A percentile compares a stretch with the other conserved stretches of the same genome.
Evolutionary conservation across 2,329 filamentous ascomycete genomes (phyloP).

Genomic region (Alternaria infectoria): DNA sequence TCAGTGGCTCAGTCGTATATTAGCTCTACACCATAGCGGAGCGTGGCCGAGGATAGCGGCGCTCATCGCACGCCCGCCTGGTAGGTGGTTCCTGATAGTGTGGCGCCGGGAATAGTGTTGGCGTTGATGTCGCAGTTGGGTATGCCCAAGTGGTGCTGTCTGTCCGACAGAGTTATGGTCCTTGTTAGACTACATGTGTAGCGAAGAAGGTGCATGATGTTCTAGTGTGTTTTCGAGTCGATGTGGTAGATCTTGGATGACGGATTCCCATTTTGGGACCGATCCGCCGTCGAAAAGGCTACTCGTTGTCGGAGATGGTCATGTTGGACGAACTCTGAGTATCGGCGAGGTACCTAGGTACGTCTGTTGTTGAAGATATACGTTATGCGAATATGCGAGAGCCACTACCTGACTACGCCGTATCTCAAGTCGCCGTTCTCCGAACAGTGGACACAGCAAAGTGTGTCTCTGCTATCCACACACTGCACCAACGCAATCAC

Average conservation of each 20-base stretch:
- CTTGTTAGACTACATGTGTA: background rate
- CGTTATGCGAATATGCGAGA: background rate
- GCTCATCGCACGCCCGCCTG: background rate
- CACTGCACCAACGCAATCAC: background rate
- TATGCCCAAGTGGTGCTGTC: background rate
- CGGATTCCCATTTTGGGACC: background rate
- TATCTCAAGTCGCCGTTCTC: background rate
- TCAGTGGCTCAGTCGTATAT: background rate
- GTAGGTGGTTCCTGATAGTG: background rate
- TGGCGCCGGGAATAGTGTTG: background rate
- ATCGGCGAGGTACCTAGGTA: background rate
- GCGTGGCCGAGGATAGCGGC: background rate
- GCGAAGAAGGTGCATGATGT: background rate
- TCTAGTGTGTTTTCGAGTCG: background rate
- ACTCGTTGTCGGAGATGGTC: background rate
- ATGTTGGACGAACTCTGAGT: background rate
- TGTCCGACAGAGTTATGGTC: background rate
- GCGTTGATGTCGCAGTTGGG: background rate
- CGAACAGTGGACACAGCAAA: background rate
- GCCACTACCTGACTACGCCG: background rate
- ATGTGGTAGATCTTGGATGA: background rate
- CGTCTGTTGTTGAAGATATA: background rate
- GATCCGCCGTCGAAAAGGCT: background rate
- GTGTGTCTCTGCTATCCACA: background rate
- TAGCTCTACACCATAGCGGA: background rate